Conservation (phyloP, 2,329 filamentous ascomycete genomes). For the Keithomyces neogunnii region DNA sequence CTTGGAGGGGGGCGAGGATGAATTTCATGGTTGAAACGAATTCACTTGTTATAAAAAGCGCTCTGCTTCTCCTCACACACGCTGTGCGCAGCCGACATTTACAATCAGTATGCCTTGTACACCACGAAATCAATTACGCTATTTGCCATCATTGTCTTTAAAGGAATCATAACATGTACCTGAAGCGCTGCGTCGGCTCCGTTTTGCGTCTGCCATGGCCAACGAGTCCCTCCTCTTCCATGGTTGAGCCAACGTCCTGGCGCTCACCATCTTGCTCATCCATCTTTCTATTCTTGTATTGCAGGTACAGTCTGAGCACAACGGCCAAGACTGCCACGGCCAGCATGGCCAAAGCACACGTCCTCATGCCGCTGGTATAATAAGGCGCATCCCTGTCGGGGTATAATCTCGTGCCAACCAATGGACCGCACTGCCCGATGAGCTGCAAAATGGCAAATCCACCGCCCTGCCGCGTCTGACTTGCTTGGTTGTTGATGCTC, state of each 20-base stretch:
- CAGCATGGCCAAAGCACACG: conserved; percentile 55
- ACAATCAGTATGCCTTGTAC: too few species aligned
- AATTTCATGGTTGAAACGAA: too few species aligned
- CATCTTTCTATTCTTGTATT: conserved; percentile 38
- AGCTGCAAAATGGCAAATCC: conserved; percentile 76
- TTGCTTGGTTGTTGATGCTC: conserved; percentile 78
- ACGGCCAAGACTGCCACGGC: conserved; percentile 48
- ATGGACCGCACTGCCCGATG: conserved; percentile 71
- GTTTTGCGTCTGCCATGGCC: conserved; percentile 17
- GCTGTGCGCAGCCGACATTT: too few species aligned
- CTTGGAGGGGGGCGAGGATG: not conserved
- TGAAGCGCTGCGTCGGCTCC: conserved; percentile 23
- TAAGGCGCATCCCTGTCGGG: conserved; percentile 51
- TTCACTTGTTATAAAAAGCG: too few species aligned
- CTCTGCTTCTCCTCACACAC: too few species aligned
- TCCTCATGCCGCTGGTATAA: conserved; percentile 54
- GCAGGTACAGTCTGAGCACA: conserved; percentile 44
- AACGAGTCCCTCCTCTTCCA: conserved; percentile 33
- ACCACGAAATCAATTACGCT: not conserved
- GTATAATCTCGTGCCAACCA: conserved; percentile 60
- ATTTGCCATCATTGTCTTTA: not conserved
- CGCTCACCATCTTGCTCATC: conserved; percentile 25
- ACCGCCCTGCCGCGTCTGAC: conserved; percentile 59
- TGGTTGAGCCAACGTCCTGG: conserved; percentile 12
- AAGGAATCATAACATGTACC: conserved; percentile 36